phyloP scores from a whole-genome alignment of 768 basidiomycete species.

The Trametopsis cervina region DNA sequence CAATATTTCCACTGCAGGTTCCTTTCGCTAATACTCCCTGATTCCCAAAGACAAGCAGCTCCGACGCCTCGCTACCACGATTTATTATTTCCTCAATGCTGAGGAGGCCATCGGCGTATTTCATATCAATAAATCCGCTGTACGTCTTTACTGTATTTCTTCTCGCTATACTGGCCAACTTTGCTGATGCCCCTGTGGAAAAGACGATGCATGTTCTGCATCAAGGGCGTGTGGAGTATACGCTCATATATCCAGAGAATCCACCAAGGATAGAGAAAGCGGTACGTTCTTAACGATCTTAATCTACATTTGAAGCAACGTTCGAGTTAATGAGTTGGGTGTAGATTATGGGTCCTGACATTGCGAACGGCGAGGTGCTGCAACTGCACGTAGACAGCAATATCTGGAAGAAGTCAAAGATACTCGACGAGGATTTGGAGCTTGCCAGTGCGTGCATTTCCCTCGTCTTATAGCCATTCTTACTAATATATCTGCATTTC shows the following conservation, averaged over 20 bases:
- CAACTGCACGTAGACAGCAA: conserved; percentile 46
- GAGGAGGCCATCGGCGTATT: conserved; percentile 34
- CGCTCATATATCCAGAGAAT: conserved; percentile 32
- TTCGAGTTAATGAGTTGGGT: too few species aligned
- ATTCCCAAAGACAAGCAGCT: conserved; percentile 18
- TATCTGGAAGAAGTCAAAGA: conserved; percentile 49
- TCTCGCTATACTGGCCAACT: not conserved
- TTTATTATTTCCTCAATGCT: conserved; percentile 41
- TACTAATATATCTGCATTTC: too few species aligned
- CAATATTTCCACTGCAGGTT: not conserved
- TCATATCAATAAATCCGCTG: conserved; percentile 44
- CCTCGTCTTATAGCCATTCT: too few species aligned
- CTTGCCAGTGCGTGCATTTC: not conserved
- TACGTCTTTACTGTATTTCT: conserved; percentile 16
- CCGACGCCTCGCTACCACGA: conserved; percentile 35
- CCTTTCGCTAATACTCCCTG: not conserved
- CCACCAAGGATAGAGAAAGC: conserved; percentile 30
- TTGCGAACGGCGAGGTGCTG: conserved; percentile 34
- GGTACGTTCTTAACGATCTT: conserved; percentile 21
- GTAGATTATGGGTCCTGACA: conserved; percentile 34
- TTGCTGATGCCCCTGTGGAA: not conserved
- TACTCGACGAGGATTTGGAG: conserved; percentile 33
- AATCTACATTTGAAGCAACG: too few species aligned
- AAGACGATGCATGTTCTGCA: conserved; percentile 49
- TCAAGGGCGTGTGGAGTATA: conserved; percentile 44